phyloP scores from a whole-genome alignment of 352 stramenopile species.

The Globisporangium paroecandrum region DNA sequence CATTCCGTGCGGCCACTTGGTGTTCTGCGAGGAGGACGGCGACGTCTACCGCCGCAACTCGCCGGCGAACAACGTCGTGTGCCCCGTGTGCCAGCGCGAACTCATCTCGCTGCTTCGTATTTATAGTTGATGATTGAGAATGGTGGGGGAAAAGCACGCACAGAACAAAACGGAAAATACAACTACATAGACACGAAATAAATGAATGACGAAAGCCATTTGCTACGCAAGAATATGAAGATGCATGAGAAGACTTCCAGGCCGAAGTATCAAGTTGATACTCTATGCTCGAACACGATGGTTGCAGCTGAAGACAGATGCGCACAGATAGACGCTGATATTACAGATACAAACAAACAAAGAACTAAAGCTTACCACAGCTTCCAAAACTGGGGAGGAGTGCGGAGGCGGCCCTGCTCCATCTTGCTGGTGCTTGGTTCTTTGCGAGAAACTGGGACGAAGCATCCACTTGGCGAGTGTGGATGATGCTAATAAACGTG shows the following conservation, averaged over 20 bases:
- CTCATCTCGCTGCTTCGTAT: slow-evolving; percentile 79
- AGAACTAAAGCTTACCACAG: too few species aligned
- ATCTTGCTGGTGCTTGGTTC: background rate
- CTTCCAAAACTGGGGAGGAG: too few species aligned
- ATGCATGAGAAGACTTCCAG: background rate
- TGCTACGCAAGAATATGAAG: background rate
- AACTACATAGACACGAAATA: background rate
- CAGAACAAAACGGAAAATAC: background rate
- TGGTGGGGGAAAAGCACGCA: background rate
- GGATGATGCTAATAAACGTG: background rate
- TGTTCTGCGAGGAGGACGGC: slow-evolving; percentile 81
- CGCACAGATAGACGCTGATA: too few species aligned
- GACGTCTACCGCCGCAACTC: slow-evolving; percentile 59
- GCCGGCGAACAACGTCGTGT: slow-evolving; percentile 43
- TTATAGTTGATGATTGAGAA: slow-evolving; percentile 30
- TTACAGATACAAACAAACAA: too few species aligned
- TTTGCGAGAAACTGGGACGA: background rate
- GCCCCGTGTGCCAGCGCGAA: slow-evolving; percentile 79
- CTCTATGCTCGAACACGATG: background rate
- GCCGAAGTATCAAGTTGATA: background rate
- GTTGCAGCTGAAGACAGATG: background rate
- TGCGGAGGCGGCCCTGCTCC: background rate
- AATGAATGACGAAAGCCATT: background rate
- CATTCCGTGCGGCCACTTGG: slow-evolving; percentile 79
- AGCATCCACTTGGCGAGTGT: background rate